Evolutionary conservation across 345 rosid genomes (phyloP), one percentile per base, ranked within the genome.

Genomic region (Populus davidiana): DNA sequence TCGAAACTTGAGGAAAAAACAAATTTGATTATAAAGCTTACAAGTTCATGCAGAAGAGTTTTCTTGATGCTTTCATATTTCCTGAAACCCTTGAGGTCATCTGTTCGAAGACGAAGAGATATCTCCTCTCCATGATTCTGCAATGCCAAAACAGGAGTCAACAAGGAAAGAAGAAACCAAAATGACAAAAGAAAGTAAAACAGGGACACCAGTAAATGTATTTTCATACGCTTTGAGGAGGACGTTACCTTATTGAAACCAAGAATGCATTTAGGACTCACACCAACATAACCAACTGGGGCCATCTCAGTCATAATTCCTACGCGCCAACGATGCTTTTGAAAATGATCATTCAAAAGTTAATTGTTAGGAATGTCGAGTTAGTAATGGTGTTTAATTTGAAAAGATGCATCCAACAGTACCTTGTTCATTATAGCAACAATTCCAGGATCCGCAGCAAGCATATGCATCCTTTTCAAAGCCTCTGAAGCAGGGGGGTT

Each of bases 101-200:
- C 99, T 11, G 99, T 96, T 72, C 97, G 91, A 80, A 96, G 93
- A 78, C 98, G 95, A 86, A 93, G 83, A 68, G 97, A 96, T 80
- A 93, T 96, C 89, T 96, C 99, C 81, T 96, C 98, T 64, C 99
- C 99, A 52, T 86, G 88, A 86, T 96, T 92, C 98, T 96, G 86
- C 68, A 86, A 71, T 27, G 81, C 29, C 72, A 82, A 74, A 73
- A 13, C 20, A 66, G 41, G 74, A 76, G 27, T 31, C 10, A 74
- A 61, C 23, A 23, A 36, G 54, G 69, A 31, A 73, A 25, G 17
- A 38, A 64, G 13, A 64, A 8, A 50, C 23, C 69, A 17, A 66
- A 38, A 59, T 41, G 6, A 49, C 36, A 29, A 63, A 43, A 20
- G 39, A 11, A 9, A 41, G 47, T 70, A 20, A 39, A 41, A 5